Evolutionary conservation across 495 filamentous ascomycete species (phyloP).

Genomic region (Glutinoglossum americanum): DNA sequence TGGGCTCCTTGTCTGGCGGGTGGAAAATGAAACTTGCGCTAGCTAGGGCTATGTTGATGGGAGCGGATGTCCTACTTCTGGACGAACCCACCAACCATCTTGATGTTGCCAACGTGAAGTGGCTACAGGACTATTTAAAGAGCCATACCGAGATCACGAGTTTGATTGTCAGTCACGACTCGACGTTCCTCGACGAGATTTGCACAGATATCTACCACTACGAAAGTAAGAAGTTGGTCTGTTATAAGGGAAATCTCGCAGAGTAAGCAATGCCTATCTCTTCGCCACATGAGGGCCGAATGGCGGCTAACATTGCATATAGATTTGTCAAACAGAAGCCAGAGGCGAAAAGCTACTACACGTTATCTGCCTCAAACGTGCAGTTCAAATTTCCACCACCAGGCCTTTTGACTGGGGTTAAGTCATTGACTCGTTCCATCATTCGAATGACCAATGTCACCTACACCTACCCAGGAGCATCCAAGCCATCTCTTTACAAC

Average conservation of each 20-base stretch:
- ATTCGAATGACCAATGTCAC: constrained; percentile 83
- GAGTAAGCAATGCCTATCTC: constrained; percentile 19
- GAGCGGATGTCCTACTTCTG: constrained; percentile 81
- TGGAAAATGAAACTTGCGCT: constrained; percentile 99
- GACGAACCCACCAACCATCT: constrained; percentile 99
- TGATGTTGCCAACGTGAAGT: constrained; percentile 88
- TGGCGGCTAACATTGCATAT: constrained; percentile 7
- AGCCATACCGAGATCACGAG: constrained; percentile 89
- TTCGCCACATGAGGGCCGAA: background rate
- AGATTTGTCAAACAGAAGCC: constrained; percentile 75
- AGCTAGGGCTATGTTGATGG: constrained; percentile 88
- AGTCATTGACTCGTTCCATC: constrained; percentile 80
- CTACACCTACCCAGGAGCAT: constrained; percentile 71
- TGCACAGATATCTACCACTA: constrained; percentile 99
- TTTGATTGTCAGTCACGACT: constrained; percentile 96
- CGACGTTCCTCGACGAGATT: constrained; percentile 85
- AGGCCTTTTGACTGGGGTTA: constrained; percentile 84
- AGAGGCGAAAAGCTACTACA: constrained; percentile 98
- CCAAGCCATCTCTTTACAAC: constrained; percentile 70
- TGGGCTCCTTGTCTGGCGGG: constrained; percentile 90
- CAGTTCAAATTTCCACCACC: constrained; percentile 97
- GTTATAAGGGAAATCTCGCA: constrained; percentile 86
- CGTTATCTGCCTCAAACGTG: constrained; percentile 67
- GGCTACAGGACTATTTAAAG: constrained; percentile 91
- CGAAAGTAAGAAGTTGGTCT: constrained; percentile 87